Evolutionary conservation across 2,329 filamentous ascomycete species (phyloP).

Genomic region (Neophaeococcomyces mojaviensis): DNA sequence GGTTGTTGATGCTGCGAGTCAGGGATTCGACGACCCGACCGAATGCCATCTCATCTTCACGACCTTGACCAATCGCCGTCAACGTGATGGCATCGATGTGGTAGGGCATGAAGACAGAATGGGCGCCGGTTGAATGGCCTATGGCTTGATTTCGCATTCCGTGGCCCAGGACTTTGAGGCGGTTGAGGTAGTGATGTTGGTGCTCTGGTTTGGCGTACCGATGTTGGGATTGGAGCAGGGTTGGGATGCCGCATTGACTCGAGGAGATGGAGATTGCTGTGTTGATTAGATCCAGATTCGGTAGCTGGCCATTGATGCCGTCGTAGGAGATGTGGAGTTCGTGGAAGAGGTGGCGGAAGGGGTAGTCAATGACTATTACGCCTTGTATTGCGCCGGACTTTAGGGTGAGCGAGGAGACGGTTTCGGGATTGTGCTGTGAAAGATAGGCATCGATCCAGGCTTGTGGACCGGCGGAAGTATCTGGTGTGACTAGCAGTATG

Average conservation of each 20-base stretch:
- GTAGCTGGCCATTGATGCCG: constrained; percentile 88
- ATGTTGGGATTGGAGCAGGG: constrained; percentile 62
- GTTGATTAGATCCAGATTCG: constrained; percentile 93
- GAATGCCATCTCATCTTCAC: constrained; percentile 96
- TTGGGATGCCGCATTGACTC: constrained; percentile 84
- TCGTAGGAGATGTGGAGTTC: constrained; percentile 89
- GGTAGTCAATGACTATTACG: constrained; percentile 87
- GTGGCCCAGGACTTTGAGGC: constrained; percentile 78
- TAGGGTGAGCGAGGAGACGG: constrained; percentile 68
- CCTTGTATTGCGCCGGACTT: constrained; percentile 92
- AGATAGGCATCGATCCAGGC: constrained; percentile 98
- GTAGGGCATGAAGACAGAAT: constrained; percentile 95
- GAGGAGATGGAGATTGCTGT: constrained; percentile 80
- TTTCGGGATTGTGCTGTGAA: constrained; percentile 67
- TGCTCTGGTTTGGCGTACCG: constrained; percentile 59
- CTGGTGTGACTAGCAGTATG: constrained; percentile 79
- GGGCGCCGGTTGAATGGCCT: constrained; percentile 80
- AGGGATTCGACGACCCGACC: constrained; percentile 83
- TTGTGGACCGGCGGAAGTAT: constrained; percentile 83
- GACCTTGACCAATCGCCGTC: constrained; percentile 80
- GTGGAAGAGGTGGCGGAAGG: constrained; percentile 75
- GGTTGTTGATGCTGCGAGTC: constrained; percentile 88
- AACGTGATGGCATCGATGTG: constrained; percentile 94
- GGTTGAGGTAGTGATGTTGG: constrained; percentile 67
- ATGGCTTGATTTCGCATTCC: constrained; percentile 90